Conservation (phyloP, 1,284 basidiomycete species). For the Puccinia brachypodii region DNA sequence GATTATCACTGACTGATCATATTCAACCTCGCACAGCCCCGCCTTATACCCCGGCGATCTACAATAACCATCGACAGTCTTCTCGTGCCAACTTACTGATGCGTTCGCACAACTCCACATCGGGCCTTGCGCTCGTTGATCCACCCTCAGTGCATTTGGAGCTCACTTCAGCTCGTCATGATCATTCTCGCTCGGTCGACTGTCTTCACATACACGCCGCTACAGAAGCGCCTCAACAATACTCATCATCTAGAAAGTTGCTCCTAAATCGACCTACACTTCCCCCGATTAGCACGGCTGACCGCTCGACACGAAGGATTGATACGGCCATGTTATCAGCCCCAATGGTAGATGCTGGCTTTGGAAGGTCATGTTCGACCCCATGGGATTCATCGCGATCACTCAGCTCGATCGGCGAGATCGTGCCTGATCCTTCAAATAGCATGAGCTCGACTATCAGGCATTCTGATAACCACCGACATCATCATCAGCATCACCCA, state of each 20-base stretch:
- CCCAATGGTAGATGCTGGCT: conserved; percentile 33
- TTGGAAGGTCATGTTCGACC: conserved; percentile 33
- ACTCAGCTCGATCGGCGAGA: conserved; percentile 47
- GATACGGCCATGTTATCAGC: conserved; percentile 40
- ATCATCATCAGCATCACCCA: background rate
- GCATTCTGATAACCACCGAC: background rate
- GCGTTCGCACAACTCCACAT: conserved; percentile 13
- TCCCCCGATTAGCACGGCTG: conserved; percentile 40
- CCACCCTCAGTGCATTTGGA: conserved; percentile 25
- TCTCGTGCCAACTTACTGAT: conserved; percentile 9
- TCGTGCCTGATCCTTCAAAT: conserved; percentile 33
- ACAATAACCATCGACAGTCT: conserved; percentile 7
- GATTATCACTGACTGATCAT: conserved; percentile 25
- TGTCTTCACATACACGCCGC: conserved; percentile 29
- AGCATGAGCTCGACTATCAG: background rate
- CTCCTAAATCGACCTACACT: conserved; percentile 29
- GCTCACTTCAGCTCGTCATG: conserved; percentile 32
- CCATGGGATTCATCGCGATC: conserved; percentile 46
- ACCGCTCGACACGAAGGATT: conserved; percentile 20
- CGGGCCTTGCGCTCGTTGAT: conserved; percentile 32
- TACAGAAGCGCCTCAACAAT: conserved; percentile 2
- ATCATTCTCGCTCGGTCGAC: conserved; percentile 35
- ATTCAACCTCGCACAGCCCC: conserved; percentile 6
- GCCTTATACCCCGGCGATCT: conserved; percentile 1
- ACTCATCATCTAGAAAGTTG: conserved; percentile 19